Percentiles rank a stretch among this genome's conserved stretches.
phyloP scores from a whole-genome alignment of 2,329 filamentous ascomycete genomes.

The Elsinoe arachidis region DNA sequence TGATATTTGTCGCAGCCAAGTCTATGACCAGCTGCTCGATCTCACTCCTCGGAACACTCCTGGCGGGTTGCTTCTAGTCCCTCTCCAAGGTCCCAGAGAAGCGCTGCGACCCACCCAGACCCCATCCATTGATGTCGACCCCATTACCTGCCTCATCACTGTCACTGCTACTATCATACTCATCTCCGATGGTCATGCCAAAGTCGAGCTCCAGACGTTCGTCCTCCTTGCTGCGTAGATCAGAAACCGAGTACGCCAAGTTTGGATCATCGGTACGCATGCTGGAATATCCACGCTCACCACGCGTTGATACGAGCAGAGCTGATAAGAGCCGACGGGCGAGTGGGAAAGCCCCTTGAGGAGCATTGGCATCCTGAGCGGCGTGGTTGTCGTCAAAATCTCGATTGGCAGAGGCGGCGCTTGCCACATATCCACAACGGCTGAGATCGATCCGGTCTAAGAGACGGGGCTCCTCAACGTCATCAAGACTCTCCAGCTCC shows the following conservation, averaged over 20 bases:
- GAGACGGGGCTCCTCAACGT: background rate
- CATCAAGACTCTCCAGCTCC: slow-evolving; percentile 1
- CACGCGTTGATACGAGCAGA: background rate
- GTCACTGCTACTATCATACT: background rate
- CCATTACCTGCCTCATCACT: slow-evolving; percentile 18
- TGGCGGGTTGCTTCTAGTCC: background rate
- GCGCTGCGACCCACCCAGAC: slow-evolving; percentile 34
- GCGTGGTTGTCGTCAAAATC: background rate
- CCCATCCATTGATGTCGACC: slow-evolving; percentile 38
- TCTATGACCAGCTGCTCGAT: too few species aligned
- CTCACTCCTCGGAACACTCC: too few species aligned
- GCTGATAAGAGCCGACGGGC: background rate
- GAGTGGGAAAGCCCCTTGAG: background rate
- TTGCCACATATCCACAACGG: slow-evolving; percentile 1
- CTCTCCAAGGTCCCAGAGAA: slow-evolving; percentile 26
- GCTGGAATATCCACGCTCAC: background rate
- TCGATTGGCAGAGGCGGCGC: background rate
- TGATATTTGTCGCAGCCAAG: too few species aligned
- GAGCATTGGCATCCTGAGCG: background rate
- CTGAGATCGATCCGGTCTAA: slow-evolving; percentile 1
- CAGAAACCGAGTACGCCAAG: background rate
- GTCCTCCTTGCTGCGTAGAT: background rate
- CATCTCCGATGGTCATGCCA: slow-evolving; percentile 26
- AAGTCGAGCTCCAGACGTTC: background rate
- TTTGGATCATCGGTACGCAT: slow-evolving; percentile 1